A percentile compares a stretch with the other conserved stretches of the same genome.
Evolutionary conservation across 2,329 filamentous ascomycete species (phyloP).

Genomic region (Fusarium subglutinans): DNA sequence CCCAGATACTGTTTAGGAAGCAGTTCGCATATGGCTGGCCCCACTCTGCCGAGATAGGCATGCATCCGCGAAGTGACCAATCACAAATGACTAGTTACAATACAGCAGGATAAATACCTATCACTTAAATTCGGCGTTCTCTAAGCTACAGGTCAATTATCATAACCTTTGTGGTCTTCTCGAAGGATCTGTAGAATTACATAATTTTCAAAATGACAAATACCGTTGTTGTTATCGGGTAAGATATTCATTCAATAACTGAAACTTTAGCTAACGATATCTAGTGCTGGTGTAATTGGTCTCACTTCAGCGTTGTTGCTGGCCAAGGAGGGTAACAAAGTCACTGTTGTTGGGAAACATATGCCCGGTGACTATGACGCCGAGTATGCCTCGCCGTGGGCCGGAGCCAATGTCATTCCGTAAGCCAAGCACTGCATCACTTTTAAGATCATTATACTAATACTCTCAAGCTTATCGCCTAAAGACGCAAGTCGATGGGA

Average conservation of each 20-base stretch:
- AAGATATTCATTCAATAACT: background rate
- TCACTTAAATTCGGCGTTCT: background rate
- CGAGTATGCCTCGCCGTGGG: slow-evolving; percentile 91
- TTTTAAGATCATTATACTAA: background rate
- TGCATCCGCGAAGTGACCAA: slow-evolving; percentile 12
- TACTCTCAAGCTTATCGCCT: slow-evolving; percentile 44
- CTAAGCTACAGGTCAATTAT: background rate
- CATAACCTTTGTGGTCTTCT: too few relatives aligned
- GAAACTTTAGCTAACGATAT: background rate
- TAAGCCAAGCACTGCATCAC: slow-evolving; percentile 49
- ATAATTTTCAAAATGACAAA: background rate
- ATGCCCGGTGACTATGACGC: slow-evolving; percentile 95
- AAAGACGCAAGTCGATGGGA: slow-evolving; percentile 64
- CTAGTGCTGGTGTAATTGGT: slow-evolving; percentile 61
- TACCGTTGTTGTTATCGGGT: slow-evolving; percentile 9
- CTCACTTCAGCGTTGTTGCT: slow-evolving; percentile 61
- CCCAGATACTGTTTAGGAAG: background rate
- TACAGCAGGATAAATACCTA: background rate
- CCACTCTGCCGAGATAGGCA: slow-evolving; percentile 4
- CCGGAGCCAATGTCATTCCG: slow-evolving; percentile 83
- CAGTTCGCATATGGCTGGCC: background rate
- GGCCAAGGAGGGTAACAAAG: slow-evolving; percentile 54
- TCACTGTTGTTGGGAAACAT: slow-evolving; percentile 84
- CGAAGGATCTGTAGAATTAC: fast-evolving
- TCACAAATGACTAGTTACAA: background rate